phyloP scores from a whole-genome alignment of 2,329 filamentous ascomycete species.

The Penicillium vulpinum region DNA sequence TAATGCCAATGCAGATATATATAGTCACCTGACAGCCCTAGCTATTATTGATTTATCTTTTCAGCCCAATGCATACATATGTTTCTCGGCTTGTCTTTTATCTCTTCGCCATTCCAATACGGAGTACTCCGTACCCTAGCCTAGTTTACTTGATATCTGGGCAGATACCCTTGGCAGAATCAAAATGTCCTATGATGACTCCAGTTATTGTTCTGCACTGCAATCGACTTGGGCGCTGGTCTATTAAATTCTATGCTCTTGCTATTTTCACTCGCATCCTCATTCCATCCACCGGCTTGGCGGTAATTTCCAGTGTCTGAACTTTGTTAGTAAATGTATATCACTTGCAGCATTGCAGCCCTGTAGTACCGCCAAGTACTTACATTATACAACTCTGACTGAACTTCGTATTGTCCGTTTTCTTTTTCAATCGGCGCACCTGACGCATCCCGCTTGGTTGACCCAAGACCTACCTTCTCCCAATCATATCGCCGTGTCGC shows the following conservation, averaged over 20 bases:
- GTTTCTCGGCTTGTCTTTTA: not conserved
- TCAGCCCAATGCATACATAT: not conserved
- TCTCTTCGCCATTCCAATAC: not conserved
- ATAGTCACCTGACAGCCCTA: not conserved
- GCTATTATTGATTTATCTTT: not conserved
- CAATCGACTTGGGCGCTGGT: too few species aligned
- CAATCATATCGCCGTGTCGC: slow-evolving; percentile 18
- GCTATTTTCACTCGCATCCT: not conserved
- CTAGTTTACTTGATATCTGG: too few species aligned
- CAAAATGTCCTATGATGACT: not conserved
- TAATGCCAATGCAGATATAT: not conserved
- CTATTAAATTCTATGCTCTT: not conserved
- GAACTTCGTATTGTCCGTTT: slow-evolving; percentile 1
- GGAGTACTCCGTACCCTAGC: not conserved
- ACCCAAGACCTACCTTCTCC: slow-evolving; percentile 19
- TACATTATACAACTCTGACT: slow-evolving; percentile 1
- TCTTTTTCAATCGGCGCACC: not conserved
- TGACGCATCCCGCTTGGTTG: not conserved
- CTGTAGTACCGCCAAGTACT: not conserved
- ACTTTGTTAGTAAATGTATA: not conserved
- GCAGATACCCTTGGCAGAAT: not conserved
- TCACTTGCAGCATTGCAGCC: not conserved
- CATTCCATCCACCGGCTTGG: slow-evolving; percentile 1
- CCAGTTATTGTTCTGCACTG: not conserved
- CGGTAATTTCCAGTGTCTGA: slow-evolving; percentile 1